Base-by-base conservation (phyloP, 2,329 filamentous ascomycete species). In the Rhytidhysteron rufulum region DNA sequence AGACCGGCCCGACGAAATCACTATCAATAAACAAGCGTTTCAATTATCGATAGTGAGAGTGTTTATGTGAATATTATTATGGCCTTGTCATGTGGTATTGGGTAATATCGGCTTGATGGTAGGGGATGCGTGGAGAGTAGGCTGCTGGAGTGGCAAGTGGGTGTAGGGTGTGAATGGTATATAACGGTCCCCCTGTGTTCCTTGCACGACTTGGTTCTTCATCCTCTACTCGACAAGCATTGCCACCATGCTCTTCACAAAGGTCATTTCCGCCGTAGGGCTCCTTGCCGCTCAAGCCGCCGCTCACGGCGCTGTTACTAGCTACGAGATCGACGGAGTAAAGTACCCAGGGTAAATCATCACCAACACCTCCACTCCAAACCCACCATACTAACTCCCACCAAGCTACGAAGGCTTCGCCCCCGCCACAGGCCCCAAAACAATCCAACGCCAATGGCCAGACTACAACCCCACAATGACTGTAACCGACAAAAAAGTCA, bases 361-460 rank as follows among this genome's bases (percentile, higher is more conserved):
- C 49, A 55, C 31, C 53, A 49, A 33, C 48, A 66, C 22, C 48
- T 63, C 21, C 50, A 52, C 25, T 52, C 52, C 9, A 47, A 58
- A 22, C 56, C 49, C 61, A 53, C 19, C 55, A 61, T 25, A 57
- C 63, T 47, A 58, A 71, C 42, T 60, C 53, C 15, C 59, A 63
- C 7, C 34, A 13, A 73, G 69, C 43, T 78, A 78, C 57, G 62
- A 71, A 41, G 74, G 74, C 43, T 78, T 74, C 63, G 69, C 71
- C 1, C 75, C 75, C 5, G 54, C 65, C 22, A 65, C 66, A 21
- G 67, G 65, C 24, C 72, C 72, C 13, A 65, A 71, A 45, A 73
- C 74, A n/a, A 79, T 79, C 54, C 73, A 80, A 58, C 63, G 75
- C 31, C 74, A 79, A 65, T 79, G 76, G 77, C 68, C 71, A 13